Conservation (phyloP, 768 basidiomycete species). For the Lenzites betulinus region DNA sequence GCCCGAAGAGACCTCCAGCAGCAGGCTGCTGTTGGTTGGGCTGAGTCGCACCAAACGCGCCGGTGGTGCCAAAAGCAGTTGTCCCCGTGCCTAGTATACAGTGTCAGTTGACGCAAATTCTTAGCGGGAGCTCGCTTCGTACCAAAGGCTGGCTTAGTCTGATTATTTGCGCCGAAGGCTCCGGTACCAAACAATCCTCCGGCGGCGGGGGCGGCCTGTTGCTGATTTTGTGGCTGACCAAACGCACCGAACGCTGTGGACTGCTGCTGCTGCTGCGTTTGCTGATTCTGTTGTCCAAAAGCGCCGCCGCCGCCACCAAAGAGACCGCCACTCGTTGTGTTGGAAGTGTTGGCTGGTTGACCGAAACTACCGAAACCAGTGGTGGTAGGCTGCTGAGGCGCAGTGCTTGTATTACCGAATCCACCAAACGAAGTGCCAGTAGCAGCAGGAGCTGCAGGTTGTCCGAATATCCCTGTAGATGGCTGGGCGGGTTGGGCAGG, state of each 20-base stretch:
- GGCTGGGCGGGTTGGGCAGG: conserved; percentile 28
- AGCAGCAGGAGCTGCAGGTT: conserved; percentile 33
- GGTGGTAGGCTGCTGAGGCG: conserved; percentile 28
- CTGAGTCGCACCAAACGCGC: conserved; percentile 41
- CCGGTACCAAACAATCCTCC: conserved; percentile 26
- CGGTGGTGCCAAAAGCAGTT: conserved; percentile 26
- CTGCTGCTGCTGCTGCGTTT: conserved; percentile 37
- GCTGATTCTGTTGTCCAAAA: conserved; percentile 40
- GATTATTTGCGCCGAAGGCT: conserved; percentile 14
- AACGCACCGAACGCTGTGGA: conserved; percentile 38
- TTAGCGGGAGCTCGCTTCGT: conserved; percentile 34
- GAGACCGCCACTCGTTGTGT: conserved; percentile 10
- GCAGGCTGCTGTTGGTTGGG: conserved; percentile 25
- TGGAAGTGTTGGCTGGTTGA: conserved; percentile 27
- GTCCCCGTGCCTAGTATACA: conserved; percentile 16
- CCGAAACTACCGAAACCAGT: conserved; percentile 35
- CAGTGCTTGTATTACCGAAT: conserved; percentile 30
- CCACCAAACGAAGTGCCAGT: conserved; percentile 31
- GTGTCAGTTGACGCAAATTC: background rate
- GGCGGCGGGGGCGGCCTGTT: conserved; percentile 26
- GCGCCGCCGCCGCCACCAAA: conserved; percentile 31
- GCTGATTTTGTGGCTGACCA: conserved; percentile 32
- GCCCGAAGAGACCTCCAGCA: conserved; percentile 40
- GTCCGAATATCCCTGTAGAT: conserved; percentile 33
- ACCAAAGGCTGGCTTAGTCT: conserved; percentile 40